These are phyloP conservation scores for Rhizopus microsporus DNA, from an alignment of 371 early-diverging fungal genomes.

Conservation along the genomic window DNA sequence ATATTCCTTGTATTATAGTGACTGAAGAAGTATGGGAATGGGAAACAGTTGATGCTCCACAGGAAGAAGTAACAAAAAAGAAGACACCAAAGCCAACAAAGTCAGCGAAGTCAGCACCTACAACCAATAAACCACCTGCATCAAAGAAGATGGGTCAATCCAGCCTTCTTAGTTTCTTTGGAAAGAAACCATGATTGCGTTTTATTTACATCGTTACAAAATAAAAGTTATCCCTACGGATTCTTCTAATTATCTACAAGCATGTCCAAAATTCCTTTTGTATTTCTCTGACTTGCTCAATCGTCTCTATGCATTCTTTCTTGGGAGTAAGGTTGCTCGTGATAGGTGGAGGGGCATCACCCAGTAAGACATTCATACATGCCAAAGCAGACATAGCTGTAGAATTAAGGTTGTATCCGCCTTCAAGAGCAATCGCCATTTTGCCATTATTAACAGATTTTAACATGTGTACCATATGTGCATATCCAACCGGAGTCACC, in stretches of 20 bases:
- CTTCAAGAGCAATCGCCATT: slow-evolving; percentile 77
- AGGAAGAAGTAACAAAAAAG: background rate
- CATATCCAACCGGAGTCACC: slow-evolving; percentile 84
- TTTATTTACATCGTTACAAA: too few relatives aligned
- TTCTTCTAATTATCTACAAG: slow-evolving; percentile 1
- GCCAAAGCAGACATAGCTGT: slow-evolving; percentile 76
- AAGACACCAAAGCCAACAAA: background rate
- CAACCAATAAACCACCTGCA: background rate
- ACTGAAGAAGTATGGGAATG: slow-evolving; percentile 28
- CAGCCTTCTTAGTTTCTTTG: slow-evolving; percentile 19
- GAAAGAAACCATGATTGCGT: slow-evolving; percentile 8
- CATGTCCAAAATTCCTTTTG: slow-evolving; percentile 58
- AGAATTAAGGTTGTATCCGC: slow-evolving; percentile 83
- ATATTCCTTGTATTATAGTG: slow-evolving; percentile 4
- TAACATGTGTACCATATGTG: slow-evolving; percentile 84
- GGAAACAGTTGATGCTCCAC: slow-evolving; percentile 15
- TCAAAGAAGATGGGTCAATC: slow-evolving; percentile 5
- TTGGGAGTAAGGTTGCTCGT: slow-evolving; percentile 34
- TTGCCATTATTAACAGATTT: slow-evolving; percentile 70
- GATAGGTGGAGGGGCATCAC: slow-evolving; percentile 53
- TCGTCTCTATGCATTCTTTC: slow-evolving; percentile 45
- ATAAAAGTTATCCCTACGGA: too few relatives aligned
- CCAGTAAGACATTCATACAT: slow-evolving; percentile 74
- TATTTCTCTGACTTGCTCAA: slow-evolving; percentile 46
- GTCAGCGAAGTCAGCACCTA: background rate